Conservation (phyloP, 169 alveolate species). For the Plasmodium coatneyi region DNA sequence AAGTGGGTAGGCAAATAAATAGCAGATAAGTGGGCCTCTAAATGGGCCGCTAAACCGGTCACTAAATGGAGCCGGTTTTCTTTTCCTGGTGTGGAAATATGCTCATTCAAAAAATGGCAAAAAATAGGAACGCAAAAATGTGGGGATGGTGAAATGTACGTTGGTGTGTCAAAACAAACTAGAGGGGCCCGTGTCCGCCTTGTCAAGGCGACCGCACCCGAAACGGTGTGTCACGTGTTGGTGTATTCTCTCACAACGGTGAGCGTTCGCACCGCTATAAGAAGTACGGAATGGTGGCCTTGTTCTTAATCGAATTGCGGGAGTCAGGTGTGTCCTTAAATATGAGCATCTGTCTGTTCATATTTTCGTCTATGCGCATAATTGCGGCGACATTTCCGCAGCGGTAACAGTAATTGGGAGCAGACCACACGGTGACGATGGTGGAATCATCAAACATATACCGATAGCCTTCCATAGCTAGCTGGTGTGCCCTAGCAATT, state of each 20-base stretch:
- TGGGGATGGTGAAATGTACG: neutral
- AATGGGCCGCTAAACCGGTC: neutral
- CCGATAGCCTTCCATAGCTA: conserved; percentile 99
- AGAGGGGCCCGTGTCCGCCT: neutral
- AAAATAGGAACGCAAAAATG: neutral
- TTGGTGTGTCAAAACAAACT: neutral
- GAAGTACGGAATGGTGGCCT: conserved; percentile 71
- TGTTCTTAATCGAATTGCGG: conserved; percentile 60
- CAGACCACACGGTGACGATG: conserved; percentile 98
- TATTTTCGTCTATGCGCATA: conserved; percentile 96
- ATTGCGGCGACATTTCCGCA: conserved; percentile 99
- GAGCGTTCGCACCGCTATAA: neutral
- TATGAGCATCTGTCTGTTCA: conserved; percentile 76
- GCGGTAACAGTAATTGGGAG: conserved; percentile 99
- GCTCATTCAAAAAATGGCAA: neutral
- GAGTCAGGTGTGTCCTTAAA: conserved; percentile 70
- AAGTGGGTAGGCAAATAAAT: neutral
- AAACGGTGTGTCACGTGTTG: neutral
- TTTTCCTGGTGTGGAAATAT: neutral
- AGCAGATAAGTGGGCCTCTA: neutral
- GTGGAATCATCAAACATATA: conserved; percentile 94
- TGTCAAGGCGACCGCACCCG: neutral
- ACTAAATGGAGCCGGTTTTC: neutral
- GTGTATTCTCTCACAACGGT: neutral
- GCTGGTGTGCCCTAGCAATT: conserved; percentile 99